These are phyloP conservation scores for Panicum hallii DNA, from an alignment of 202 grass and related monocot genomes.

Conservation along the genomic window DNA sequence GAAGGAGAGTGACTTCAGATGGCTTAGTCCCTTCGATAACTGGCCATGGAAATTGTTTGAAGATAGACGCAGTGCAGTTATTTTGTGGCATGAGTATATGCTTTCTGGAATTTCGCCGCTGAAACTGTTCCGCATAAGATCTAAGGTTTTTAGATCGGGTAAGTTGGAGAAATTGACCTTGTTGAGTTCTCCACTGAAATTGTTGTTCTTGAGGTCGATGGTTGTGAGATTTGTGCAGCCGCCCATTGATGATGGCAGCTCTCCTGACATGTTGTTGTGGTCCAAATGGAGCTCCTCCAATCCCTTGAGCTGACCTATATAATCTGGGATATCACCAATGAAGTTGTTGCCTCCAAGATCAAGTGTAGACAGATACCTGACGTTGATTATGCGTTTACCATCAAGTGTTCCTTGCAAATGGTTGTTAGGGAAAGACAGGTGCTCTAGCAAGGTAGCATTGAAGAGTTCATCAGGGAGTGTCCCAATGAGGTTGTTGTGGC, in stretches of 20 bases:
- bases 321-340: slow-evolving; percentile 8
- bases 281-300: slow-evolving; percentile 26
- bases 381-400: slow-evolving; percentile 25
- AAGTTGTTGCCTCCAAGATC: slow-evolving; percentile 57
- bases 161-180: slow-evolving; percentile 56
- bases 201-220: slow-evolving; percentile 30
- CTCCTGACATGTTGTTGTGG: slow-evolving; percentile 9
- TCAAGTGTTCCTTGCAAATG: slow-evolving; percentile 42
- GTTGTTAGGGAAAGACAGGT: slow-evolving; percentile 42
- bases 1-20: slow-evolving; percentile 46
- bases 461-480: slow-evolving; percentile 33
- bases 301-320: slow-evolving; percentile 19
- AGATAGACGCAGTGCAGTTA: slow-evolving; percentile 45
- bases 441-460: slow-evolving; percentile 30
- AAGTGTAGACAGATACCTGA: slow-evolving; percentile 50
- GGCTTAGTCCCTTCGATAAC: slow-evolving; percentile 42
- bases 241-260: neutral
- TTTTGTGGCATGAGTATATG: slow-evolving; percentile 51
- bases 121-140: slow-evolving; percentile 47
- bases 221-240: slow-evolving; percentile 8
- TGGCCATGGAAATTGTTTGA: slow-evolving; percentile 56
- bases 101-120: slow-evolving; percentile 50
- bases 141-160: slow-evolving; percentile 34
- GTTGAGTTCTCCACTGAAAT: slow-evolving; percentile 32
- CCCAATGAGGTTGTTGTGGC: slow-evolving; percentile 25